A percentile compares a stretch with the other conserved stretches of the same genome.
These are phyloP conservation scores for Nematodospora anomalae DNA, from an alignment of 1,139 yeast species.

Conservation along the genomic window DNA sequence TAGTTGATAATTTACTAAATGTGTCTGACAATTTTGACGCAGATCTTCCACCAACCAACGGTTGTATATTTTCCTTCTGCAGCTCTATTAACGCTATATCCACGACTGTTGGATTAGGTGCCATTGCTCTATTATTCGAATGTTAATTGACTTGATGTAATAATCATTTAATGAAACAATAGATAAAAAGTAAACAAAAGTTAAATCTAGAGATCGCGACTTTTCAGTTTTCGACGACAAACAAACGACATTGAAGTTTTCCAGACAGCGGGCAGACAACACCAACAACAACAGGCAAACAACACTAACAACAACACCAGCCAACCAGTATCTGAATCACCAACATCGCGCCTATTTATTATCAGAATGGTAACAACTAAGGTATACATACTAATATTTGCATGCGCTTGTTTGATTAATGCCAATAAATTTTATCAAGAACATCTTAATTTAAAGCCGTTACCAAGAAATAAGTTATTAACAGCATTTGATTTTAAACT, in stretches of 20 bases:
- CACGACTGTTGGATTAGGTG: not conserved
- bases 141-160: too few relatives aligned
- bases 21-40: conserved; percentile 56
- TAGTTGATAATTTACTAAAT: conserved; percentile 24
- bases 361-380: not conserved
- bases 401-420: not conserved
- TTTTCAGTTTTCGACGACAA: not conserved
- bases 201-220: not conserved
- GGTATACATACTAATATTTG: not conserved
- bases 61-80: conserved; percentile 80
- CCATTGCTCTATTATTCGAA: not conserved
- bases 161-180: too few relatives aligned
- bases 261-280: not conserved
- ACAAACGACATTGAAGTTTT: not conserved
- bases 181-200: not conserved
- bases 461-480: conserved; percentile 67
- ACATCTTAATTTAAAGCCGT: conserved; percentile 58
- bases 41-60: conserved; percentile 69
- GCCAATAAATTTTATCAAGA: conserved; percentile 47
- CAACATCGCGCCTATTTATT: too few relatives aligned
- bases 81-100: conserved; percentile 59
- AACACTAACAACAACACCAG: not conserved
- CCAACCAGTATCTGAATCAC: not conserved
- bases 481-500: conserved; percentile 69
- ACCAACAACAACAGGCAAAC: not conserved